A percentile compares a stretch with the other conserved stretches of the same genome.
Evolutionary conservation across 1,284 basidiomycete genomes (phyloP).

Genomic region (Neolentinus lepideus): DNA sequence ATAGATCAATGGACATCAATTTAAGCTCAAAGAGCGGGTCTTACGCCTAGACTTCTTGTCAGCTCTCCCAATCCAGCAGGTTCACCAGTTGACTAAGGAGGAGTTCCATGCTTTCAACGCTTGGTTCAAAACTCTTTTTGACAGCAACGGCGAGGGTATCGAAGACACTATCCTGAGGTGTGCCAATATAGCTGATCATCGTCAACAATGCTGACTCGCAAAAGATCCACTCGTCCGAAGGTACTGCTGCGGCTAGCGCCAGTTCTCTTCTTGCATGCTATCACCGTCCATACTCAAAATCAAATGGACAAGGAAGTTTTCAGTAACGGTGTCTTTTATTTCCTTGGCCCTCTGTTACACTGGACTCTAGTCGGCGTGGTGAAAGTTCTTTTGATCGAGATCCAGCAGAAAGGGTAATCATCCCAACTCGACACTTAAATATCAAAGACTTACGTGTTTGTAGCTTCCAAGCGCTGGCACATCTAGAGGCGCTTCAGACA

Average conservation of each 20-base stretch:
- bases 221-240: conserved; percentile 63
- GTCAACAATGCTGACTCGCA: conserved; percentile 2
- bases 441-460: conserved; percentile 25
- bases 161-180: conserved; percentile 74
- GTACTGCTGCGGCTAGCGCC: conserved; percentile 59
- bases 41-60: conserved; percentile 45
- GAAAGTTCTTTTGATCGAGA: conserved; percentile 52
- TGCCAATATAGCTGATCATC: neutral
- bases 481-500: conserved; percentile 58
- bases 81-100: conserved; percentile 37
- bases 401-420: conserved; percentile 46
- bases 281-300: conserved; percentile 35
- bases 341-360: conserved; percentile 60
- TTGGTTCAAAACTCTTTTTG: conserved; percentile 75
- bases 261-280: conserved; percentile 57
- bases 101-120: conserved; percentile 42
- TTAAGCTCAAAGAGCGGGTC: conserved; percentile 31
- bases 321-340: conserved; percentile 70
- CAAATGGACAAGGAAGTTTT: conserved; percentile 62
- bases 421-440: conserved; percentile 5
- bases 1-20: conserved; percentile 22
- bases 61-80: conserved; percentile 34
- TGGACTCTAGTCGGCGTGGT: conserved; percentile 76
- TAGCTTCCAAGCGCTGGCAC: conserved; percentile 28
- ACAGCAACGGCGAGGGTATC: conserved; percentile 70